Percentiles rank a stretch among this genome's conserved stretches.
These are phyloP conservation scores for Glycine latifolia DNA, from an alignment of 306 rosid genomes.

Conservation along the genomic window DNA sequence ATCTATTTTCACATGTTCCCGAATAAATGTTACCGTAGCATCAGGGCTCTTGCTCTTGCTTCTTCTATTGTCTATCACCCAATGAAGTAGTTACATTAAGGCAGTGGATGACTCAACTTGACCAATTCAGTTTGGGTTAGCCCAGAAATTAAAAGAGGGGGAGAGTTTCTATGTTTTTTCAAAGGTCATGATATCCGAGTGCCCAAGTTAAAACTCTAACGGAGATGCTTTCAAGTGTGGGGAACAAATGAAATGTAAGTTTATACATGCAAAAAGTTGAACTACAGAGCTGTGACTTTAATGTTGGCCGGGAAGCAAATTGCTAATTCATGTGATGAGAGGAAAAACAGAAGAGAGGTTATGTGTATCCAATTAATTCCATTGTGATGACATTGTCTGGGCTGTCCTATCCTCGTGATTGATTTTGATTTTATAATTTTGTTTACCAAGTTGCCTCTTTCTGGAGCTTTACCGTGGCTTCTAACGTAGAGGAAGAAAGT, in stretches of 20 bases:
- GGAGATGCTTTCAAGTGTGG: not conserved
- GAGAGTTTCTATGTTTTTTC: not conserved
- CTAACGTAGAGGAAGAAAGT: not conserved
- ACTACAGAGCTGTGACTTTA: not conserved
- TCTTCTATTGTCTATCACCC: not conserved
- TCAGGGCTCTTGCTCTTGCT: not conserved
- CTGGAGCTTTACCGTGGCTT: not conserved
- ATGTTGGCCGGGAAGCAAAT: slow-evolving; percentile 4
- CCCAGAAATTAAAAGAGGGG: too few species aligned
- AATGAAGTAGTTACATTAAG: not conserved
- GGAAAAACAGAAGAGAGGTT: not conserved
- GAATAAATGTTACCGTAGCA: not conserved
- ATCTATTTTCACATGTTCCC: not conserved
- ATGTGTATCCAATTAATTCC: not conserved
- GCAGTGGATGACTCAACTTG: not conserved
- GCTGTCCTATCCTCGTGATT: not conserved
- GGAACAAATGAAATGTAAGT: too few species aligned
- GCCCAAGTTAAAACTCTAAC: not conserved
- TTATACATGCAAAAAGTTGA: not conserved
- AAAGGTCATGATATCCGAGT: not conserved
- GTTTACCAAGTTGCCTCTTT: not conserved
- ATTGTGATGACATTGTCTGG: not conserved
- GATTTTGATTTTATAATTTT: not conserved
- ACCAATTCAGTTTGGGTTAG: not conserved
- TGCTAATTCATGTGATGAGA: not conserved